These are phyloP conservation scores for Ascosphaera apis DNA, from an alignment of 2,329 filamentous ascomycete species.

Conservation along the genomic window DNA sequence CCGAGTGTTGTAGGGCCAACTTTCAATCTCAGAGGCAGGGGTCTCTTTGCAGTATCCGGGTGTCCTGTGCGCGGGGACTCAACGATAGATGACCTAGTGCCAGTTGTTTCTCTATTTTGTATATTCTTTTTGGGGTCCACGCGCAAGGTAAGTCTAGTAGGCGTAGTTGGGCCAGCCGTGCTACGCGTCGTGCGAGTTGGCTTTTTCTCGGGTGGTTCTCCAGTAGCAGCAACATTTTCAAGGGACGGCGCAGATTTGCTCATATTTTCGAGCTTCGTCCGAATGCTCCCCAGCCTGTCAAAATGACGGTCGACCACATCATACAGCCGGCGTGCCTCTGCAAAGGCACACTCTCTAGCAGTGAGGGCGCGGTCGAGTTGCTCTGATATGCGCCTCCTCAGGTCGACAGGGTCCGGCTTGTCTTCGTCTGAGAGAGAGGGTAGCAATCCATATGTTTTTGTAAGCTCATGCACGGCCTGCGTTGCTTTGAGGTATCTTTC, in stretches of 20 bases:
- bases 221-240: conserved; percentile 6
- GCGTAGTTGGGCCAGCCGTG: conserved; percentile 11
- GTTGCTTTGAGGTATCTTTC: conserved; percentile 21
- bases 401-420: conserved; percentile 26
- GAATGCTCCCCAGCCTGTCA: conserved; percentile 34
- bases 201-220: conserved; percentile 18
- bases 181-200: conserved; percentile 20
- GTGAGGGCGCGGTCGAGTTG: conserved; percentile 31
- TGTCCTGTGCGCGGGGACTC: background rate
- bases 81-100: background rate
- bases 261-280: conserved; percentile 27
- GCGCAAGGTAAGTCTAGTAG: conserved; percentile 20
- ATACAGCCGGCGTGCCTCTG: conserved; percentile 32
- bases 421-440: conserved; percentile 25
- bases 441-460: conserved; percentile 23
- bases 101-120: conserved; percentile 7
- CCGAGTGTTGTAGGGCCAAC: conserved; percentile 6
- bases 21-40: conserved; percentile 4
- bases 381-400: conserved; percentile 34
- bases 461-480: conserved; percentile 19
- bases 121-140: conserved; percentile 8
- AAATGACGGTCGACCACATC: conserved; percentile 35
- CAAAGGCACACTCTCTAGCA: conserved; percentile 31
- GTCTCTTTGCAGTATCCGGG: conserved; percentile 1
- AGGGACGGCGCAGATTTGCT: background rate